phyloP scores from a whole-genome alignment of 2,329 filamentous ascomycete species.

The Tolypocladium ovalisporum region DNA sequence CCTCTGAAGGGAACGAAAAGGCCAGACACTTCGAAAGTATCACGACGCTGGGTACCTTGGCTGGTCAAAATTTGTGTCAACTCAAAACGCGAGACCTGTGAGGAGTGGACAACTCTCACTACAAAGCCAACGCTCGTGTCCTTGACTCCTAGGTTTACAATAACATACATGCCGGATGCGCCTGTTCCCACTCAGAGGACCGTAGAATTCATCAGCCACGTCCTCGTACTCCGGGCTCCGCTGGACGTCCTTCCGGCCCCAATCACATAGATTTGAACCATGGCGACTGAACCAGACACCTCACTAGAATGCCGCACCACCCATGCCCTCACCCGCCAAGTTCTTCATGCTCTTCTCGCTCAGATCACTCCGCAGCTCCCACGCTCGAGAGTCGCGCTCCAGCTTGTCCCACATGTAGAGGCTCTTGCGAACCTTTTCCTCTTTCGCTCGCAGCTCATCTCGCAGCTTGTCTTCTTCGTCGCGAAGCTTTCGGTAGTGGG shows the following conservation, averaged over 20 bases:
- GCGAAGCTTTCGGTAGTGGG: conserved; percentile 40
- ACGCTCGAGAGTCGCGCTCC: conserved; percentile 41
- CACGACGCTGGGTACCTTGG: neutral
- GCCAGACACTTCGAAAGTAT: no score
- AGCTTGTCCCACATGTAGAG: conserved; percentile 42
- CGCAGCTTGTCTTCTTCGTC: conserved; percentile 49
- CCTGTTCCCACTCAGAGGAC: neutral
- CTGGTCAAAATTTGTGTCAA: neutral
- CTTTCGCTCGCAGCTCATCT: conserved; percentile 39
- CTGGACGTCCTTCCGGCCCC: neutral
- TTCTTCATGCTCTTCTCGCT: conserved; percentile 47
- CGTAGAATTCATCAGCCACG: neutral
- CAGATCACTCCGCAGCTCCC: conserved; percentile 44
- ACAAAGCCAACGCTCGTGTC: neutral
- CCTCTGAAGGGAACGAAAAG: neutral
- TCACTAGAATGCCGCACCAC: conserved; percentile 41
- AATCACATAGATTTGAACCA: neutral
- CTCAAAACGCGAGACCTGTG: neutral
- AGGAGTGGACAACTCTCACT: neutral
- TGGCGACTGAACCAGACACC: neutral
- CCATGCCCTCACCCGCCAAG: conserved; percentile 42
- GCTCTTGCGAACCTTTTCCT: conserved; percentile 43
- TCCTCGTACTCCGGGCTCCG: neutral
- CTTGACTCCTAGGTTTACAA: neutral
- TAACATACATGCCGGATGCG: neutral